These are phyloP conservation scores for Flaveria brownii DNA, from an alignment of 129 eudicot species.

Conservation along the genomic window DNA sequence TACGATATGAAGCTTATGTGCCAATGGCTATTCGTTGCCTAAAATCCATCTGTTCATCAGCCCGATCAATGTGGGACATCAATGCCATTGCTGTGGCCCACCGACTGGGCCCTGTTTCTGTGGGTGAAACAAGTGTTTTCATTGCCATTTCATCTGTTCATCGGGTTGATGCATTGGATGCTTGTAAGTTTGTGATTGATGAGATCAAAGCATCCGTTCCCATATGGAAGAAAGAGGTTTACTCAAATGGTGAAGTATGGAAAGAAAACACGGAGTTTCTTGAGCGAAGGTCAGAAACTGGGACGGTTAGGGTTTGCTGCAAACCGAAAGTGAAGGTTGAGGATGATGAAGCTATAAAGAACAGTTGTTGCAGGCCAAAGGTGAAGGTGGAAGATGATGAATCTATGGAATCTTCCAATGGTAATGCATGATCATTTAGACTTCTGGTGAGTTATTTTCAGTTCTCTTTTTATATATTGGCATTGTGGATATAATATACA, in stretches of 20 bases:
- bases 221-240: conserved; percentile 97
- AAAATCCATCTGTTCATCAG: conserved; percentile 71
- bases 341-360: conserved; percentile 35
- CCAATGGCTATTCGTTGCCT: conserved; percentile 90
- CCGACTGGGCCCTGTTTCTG: conserved; percentile 69
- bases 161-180: conserved; percentile 78
- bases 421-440: conserved; percentile 26
- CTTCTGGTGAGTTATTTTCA: conserved; percentile 6
- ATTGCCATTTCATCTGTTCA: conserved; percentile 78
- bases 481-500: not conserved
- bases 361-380: conserved; percentile 54
- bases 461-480: not conserved
- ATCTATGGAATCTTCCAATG: conserved; percentile 10
- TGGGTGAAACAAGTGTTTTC: conserved; percentile 83
- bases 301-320: conserved; percentile 34
- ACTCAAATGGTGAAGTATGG: conserved; percentile 91
- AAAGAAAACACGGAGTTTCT: conserved; percentile 83
- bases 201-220: conserved; percentile 92
- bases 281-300: conserved; percentile 57
- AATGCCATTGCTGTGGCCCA: conserved; percentile 76
- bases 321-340: conserved; percentile 42
- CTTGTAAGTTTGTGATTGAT: conserved; percentile 84
- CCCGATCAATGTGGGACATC: conserved; percentile 69
- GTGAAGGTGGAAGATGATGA: conserved; percentile 54
- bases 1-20: conserved; percentile 86